phyloP scores from a whole-genome alignment of 768 basidiomycete genomes.

The Punctularia strigosozonata region DNA sequence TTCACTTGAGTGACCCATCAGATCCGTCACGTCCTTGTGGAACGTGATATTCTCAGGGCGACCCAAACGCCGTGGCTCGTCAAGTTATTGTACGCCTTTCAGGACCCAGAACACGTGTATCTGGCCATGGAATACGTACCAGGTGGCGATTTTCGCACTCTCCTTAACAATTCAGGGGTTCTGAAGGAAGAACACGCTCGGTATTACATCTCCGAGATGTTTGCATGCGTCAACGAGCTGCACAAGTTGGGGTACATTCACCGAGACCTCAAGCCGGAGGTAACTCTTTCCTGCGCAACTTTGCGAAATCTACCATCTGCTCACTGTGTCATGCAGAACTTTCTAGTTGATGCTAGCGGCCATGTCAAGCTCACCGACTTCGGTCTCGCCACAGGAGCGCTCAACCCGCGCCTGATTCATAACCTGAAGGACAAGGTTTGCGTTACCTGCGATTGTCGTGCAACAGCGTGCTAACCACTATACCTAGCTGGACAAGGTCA shows the following conservation, averaged over 20 bases:
- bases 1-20: slow-evolving; percentile 35
- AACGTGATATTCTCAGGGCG: slow-evolving; percentile 93
- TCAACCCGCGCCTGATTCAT: slow-evolving; percentile 91
- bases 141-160: slow-evolving; percentile 94
- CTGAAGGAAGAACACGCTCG: slow-evolving; percentile 94
- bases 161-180: slow-evolving; percentile 95
- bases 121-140: slow-evolving; percentile 99
- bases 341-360: slow-evolving; percentile 88
- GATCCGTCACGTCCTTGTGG: slow-evolving; percentile 96
- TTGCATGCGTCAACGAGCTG: slow-evolving; percentile 82
- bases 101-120: slow-evolving; percentile 83
- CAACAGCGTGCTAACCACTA: slow-evolving; percentile 3
- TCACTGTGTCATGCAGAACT: slow-evolving; percentile 48
- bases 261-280: slow-evolving; percentile 96
- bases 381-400: slow-evolving; percentile 90
- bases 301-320: not conserved
- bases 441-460: not conserved
- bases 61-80: slow-evolving; percentile 99
- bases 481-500: slow-evolving; percentile 83
- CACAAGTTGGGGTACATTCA: slow-evolving; percentile 98
- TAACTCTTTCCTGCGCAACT: slow-evolving; percentile 16
- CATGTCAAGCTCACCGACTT: slow-evolving; percentile 99
- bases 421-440: slow-evolving; percentile 84
- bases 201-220: slow-evolving; percentile 99
- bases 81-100: slow-evolving; percentile 89